Evolutionary conservation across 2,329 filamentous ascomycete species (phyloP), one percentile per base, ranked within the genome.

Genomic region (Venturia effusa): DNA sequence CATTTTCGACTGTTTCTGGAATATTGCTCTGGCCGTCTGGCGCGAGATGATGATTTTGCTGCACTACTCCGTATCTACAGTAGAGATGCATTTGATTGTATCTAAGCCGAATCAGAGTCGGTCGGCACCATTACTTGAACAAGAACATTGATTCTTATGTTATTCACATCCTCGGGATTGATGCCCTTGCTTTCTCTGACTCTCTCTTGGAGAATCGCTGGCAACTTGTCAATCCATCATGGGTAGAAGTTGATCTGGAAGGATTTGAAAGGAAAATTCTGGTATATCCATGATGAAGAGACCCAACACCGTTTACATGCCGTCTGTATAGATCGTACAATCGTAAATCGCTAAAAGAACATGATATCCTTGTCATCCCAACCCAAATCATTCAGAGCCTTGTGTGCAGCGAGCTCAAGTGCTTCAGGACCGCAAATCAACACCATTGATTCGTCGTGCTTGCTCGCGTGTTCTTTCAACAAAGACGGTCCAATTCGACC

Each of bases 381-480:
- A 0, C 89, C 89, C 73, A 87, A 77, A 15, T 78, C 80, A 63
- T 80, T 71, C 69, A 89, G 72, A 32, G 83, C 81, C 57, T 77
- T 72, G 67, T 82, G 81, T 4, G 84, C 85, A 64, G 80, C 84
- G 66, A 85, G 86, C 76, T 95, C 90, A 78, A 96, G 78, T 3
- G 86, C 76, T 68, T 82, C 84, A 0, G 92, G 92, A 1, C 92
- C 92, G 75, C 92, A 96, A 19, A 96, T 80, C 65, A 96, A 75
- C 17, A 90, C 85, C 79, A 96, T 69, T 2, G 72, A 72, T n/a
- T 73, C 72, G 7, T 83, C 80, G 0, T 77, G 78, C 45, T 70
- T 67, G 40, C 67, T 77, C 74, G 67, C 76, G 72, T 90, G 82
- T 66, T 83, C 80, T 67, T 83, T 77, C 39, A 94, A 75, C 64